phyloP scores from a whole-genome alignment of 176 grass and related monocot genomes.

The Carex scoparia region DNA sequence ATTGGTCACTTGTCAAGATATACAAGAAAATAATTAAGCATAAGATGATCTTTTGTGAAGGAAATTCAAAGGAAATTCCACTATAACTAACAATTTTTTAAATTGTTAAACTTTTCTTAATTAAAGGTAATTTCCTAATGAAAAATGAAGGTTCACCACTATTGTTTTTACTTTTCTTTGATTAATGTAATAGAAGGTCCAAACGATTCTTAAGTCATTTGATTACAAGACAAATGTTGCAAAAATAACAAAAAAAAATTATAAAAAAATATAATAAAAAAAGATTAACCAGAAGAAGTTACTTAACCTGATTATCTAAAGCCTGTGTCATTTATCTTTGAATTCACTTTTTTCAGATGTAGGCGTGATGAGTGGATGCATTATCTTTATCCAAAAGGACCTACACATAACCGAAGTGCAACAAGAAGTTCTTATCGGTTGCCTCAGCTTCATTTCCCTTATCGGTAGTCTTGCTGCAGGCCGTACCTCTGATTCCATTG shows the following conservation, averaged over 20 bases:
- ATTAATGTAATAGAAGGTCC: no score
- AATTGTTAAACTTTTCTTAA: not conserved
- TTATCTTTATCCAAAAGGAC: conserved; percentile 80
- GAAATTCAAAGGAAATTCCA: not conserved
- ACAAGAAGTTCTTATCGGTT: conserved; percentile 79
- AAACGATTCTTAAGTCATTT: no score
- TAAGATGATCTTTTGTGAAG: not conserved
- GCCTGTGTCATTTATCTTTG: not conserved
- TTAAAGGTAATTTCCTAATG: not conserved
- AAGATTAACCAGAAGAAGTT: not conserved
- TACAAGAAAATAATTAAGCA: not conserved
- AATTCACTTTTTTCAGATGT: conserved; percentile 40
- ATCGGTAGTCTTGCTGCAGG: conserved; percentile 77
- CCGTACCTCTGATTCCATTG: conserved; percentile 54
- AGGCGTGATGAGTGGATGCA: conserved; percentile 90
- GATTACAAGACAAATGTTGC: not conserved
- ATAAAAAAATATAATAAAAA: not conserved
- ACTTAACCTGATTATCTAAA: not conserved
- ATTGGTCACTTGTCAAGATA: not conserved
- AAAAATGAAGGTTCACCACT: not conserved
- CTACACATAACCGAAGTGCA: conserved; percentile 81
- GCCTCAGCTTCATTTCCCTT: conserved; percentile 77
- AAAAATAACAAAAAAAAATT: not conserved
- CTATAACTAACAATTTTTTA: not conserved
- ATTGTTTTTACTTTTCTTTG: not conserved